Percentiles rank a stretch among this genome's conserved stretches.
phyloP scores from a whole-genome alignment of 176 grass and related monocot species.

The Avena insularis region DNA sequence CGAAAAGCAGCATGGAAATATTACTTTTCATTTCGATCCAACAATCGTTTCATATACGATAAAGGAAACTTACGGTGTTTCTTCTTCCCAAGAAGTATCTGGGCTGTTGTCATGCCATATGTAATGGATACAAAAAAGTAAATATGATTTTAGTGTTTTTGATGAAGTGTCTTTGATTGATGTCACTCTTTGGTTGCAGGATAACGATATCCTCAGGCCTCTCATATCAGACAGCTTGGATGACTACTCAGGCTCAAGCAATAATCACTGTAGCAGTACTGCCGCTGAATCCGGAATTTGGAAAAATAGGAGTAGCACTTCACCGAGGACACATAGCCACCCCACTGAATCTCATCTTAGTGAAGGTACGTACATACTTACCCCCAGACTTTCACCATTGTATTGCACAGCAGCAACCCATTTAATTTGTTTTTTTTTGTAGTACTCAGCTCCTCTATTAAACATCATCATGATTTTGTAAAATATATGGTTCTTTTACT shows the following conservation, averaged over 20 bases:
- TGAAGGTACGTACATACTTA: slow-evolving; percentile 50
- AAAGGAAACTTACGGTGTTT: not conserved
- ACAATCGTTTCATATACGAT: not conserved
- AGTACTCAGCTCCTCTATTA: not conserved
- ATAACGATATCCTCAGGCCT: slow-evolving; percentile 62
- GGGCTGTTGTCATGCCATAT: not conserved
- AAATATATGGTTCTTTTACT: slow-evolving; percentile 26
- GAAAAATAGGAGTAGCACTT: slow-evolving; percentile 61
- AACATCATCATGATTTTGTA: slow-evolving; percentile 12
- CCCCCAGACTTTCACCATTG: not conserved
- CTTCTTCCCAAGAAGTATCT: not conserved
- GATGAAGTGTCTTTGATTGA: slow-evolving; percentile 22
- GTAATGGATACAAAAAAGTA: not conserved
- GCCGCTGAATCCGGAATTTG: slow-evolving; percentile 52
- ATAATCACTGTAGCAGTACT: slow-evolving; percentile 45
- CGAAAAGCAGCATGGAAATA: not conserved
- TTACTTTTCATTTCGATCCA: not conserved
- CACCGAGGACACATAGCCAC: slow-evolving; percentile 43
- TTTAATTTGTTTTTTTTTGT: not conserved
- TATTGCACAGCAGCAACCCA: not conserved
- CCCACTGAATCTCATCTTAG: slow-evolving; percentile 43
- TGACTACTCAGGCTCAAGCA: slow-evolving; percentile 33
- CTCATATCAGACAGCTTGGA: slow-evolving; percentile 58
- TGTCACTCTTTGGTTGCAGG: slow-evolving; percentile 50
- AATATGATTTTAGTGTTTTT: not conserved